Conservation (phyloP, 306 rosid species). For the Lathyrus sativus region DNA sequence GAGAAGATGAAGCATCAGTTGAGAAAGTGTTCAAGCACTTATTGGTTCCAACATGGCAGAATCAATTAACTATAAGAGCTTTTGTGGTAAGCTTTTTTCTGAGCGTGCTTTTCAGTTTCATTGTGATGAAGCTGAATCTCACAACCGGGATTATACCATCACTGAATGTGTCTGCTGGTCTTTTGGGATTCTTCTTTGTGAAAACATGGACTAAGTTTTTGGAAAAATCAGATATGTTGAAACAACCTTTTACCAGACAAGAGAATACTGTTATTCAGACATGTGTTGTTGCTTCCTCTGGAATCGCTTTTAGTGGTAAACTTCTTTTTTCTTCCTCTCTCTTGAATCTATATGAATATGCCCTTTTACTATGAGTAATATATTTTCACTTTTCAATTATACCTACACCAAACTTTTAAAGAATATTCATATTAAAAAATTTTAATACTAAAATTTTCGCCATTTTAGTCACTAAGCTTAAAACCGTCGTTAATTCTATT, state of each 20-base stretch:
- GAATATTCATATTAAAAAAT: too few species aligned
- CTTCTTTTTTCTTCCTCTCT: slow-evolving; percentile 11
- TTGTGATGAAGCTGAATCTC: slow-evolving; percentile 63
- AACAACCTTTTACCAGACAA: slow-evolving; percentile 59
- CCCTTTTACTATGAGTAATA: not conserved
- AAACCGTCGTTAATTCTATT: too few species aligned
- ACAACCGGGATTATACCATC: slow-evolving; percentile 64
- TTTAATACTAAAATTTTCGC: too few species aligned
- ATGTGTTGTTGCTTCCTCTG: slow-evolving; percentile 65
- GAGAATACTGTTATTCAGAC: slow-evolving; percentile 68
- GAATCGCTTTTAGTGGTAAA: slow-evolving; percentile 63
- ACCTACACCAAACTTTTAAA: too few species aligned
- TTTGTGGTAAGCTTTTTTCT: slow-evolving; percentile 52
- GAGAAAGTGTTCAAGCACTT: slow-evolving; percentile 52
- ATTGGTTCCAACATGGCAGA: slow-evolving; percentile 57
- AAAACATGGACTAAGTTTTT: slow-evolving; percentile 56
- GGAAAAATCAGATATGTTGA: slow-evolving; percentile 44
- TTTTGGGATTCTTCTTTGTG: slow-evolving; percentile 56
- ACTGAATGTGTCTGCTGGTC: slow-evolving; percentile 61
- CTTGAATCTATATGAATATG: not conserved
- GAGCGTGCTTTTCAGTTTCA: slow-evolving; percentile 51
- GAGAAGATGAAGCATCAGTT: slow-evolving; percentile 44
- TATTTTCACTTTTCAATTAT: too few species aligned
- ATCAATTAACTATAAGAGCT: slow-evolving; percentile 53
- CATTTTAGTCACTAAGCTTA: too few species aligned